phyloP scores from a whole-genome alignment of 1,284 basidiomycete species.

The Dichomitus squalens region DNA sequence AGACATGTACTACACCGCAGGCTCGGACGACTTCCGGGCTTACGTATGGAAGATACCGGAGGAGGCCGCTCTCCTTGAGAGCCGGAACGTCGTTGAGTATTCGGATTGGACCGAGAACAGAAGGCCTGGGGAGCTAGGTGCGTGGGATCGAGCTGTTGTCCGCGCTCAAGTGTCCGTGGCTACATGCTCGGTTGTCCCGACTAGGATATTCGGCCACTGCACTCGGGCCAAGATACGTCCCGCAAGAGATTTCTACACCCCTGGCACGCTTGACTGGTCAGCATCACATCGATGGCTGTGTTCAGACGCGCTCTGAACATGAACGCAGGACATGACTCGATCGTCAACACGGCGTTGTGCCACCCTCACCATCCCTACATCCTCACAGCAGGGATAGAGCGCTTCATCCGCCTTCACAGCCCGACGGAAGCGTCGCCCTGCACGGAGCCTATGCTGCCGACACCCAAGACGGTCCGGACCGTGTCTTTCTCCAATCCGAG shows the following conservation, averaged over 20 bases:
- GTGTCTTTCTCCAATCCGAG: conserved; percentile 36
- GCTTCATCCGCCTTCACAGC: conserved; percentile 68
- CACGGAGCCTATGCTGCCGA: conserved; percentile 42
- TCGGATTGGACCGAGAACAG: conserved; percentile 44
- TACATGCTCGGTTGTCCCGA: neutral
- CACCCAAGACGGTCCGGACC: conserved; percentile 49
- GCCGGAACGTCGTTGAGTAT: conserved; percentile 43
- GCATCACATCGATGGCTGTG: neutral
- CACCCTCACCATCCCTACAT: conserved; percentile 72
- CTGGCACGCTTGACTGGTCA: conserved; percentile 57
- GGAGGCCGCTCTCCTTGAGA: conserved; percentile 42
- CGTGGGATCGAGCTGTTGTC: conserved; percentile 11
- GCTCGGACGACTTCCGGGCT: conserved; percentile 79
- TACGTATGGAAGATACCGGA: conserved; percentile 80
- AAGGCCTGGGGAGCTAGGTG: conserved; percentile 42
- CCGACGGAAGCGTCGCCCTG: conserved; percentile 56
- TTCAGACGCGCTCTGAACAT: neutral
- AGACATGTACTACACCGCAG: conserved; percentile 65
- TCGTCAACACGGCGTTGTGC: conserved; percentile 71
- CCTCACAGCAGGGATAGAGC: conserved; percentile 72
- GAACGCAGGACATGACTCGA: conserved; percentile 64
- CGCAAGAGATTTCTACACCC: conserved; percentile 58
- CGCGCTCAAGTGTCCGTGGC: too few species aligned
- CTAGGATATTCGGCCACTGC: conserved; percentile 51
- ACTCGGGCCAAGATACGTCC: conserved; percentile 46